These are phyloP conservation scores for Platanus orientalis DNA, from an alignment of 164 flowering plant genomes.

Conservation along the genomic window DNA sequence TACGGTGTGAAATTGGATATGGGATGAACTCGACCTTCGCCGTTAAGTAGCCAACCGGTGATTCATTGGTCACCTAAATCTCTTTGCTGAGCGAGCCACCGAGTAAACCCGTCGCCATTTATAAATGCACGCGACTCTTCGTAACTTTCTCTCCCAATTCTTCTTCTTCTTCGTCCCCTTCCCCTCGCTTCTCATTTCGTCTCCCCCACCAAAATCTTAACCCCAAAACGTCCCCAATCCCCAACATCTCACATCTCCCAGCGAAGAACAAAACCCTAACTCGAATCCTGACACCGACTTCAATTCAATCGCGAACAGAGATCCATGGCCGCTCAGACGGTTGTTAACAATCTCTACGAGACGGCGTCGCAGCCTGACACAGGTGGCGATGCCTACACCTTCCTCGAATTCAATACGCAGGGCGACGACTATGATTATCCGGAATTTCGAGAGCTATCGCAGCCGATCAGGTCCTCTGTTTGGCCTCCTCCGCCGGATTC, in stretches of 20 bases:
- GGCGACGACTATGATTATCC: conserved; percentile 74
- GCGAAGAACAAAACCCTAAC: background rate
- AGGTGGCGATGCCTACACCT: conserved; percentile 85
- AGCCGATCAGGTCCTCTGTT: conserved; percentile 57
- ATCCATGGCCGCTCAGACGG: conserved; percentile 31
- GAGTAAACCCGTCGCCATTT: too few species aligned
- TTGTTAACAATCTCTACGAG: conserved; percentile 61
- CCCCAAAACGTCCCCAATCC: background rate
- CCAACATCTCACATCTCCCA: background rate
- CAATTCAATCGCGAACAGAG: conserved; percentile 2
- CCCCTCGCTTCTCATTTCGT: background rate
- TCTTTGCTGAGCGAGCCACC: too few species aligned
- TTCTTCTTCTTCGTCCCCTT: conserved; percentile 10
- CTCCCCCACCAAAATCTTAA: background rate
- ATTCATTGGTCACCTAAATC: too few species aligned
- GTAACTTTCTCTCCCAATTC: background rate
- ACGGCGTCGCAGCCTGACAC: conserved; percentile 99
- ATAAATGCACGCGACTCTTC: conserved; percentile 1
- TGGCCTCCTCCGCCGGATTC: conserved; percentile 80
- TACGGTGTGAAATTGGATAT: too few species aligned
- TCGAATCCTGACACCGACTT: background rate
- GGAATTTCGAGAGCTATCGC: conserved; percentile 57
- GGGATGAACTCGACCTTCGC: too few species aligned
- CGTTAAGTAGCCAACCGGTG: too few species aligned
- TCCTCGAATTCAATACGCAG: conserved; percentile 94